These are phyloP conservation scores for Stenocarpella maydis DNA, from an alignment of 2,329 filamentous ascomycete genomes.

Conservation along the genomic window DNA sequence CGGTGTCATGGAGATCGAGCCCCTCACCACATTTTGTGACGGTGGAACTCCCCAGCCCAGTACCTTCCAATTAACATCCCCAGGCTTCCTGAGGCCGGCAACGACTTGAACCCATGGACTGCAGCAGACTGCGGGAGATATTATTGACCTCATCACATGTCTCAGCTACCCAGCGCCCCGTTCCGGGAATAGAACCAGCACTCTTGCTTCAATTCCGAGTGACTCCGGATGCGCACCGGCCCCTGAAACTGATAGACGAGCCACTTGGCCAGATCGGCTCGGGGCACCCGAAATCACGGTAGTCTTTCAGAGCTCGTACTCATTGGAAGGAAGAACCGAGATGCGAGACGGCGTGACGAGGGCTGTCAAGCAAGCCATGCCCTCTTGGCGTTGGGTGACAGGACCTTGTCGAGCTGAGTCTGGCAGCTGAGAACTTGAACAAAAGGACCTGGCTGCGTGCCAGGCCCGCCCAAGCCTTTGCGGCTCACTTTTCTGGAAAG, in stretches of 20 bases:
- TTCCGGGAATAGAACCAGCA: background rate
- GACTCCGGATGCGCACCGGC: background rate
- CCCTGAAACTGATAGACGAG: background rate
- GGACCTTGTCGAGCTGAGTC: background rate
- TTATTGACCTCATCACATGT: background rate
- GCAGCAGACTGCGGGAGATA: background rate
- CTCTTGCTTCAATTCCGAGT: background rate
- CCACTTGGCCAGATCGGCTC: background rate
- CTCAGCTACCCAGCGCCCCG: background rate
- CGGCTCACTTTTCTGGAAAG: background rate
- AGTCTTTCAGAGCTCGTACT: background rate
- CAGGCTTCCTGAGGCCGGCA: background rate
- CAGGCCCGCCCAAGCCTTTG: background rate
- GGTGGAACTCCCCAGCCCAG: background rate
- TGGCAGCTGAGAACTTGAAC: background rate
- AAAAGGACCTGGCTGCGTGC: background rate
- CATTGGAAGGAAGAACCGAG: slow-evolving; percentile 3
- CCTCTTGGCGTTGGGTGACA: background rate
- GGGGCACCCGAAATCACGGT: background rate
- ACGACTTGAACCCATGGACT: background rate
- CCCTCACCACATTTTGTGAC: background rate
- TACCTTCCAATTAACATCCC: background rate
- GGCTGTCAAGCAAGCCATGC: background rate
- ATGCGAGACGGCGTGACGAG: background rate
- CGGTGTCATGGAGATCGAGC: background rate